phyloP scores from a whole-genome alignment of 257 asterid species.

The Solanum medicagineum region DNA sequence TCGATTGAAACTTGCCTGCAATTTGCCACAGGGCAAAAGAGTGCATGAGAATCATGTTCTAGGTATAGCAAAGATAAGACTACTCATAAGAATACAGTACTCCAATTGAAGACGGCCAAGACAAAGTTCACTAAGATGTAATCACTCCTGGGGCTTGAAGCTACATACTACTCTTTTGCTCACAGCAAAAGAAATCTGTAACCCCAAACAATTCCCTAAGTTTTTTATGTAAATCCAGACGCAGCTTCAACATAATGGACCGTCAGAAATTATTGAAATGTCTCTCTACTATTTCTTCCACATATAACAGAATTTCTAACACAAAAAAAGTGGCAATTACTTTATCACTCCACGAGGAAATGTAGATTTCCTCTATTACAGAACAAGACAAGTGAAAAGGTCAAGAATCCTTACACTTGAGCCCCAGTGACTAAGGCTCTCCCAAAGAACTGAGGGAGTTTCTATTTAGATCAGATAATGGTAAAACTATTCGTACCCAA shows the following conservation, averaged over 20 bases:
- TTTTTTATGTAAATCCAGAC: background rate
- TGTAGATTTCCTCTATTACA: background rate
- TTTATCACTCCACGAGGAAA: background rate
- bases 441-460: background rate
- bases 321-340: background rate
- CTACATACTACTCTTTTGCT: background rate
- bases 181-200: background rate
- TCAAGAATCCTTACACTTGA: background rate
- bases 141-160: background rate
- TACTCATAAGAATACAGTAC: background rate
- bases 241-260: background rate
- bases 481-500: background rate
- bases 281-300: background rate
- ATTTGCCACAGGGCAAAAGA: background rate
- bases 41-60: background rate
- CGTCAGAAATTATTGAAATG: background rate
- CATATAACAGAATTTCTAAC: background rate
- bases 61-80: background rate
- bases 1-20: conserved; percentile 39
- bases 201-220: background rate
- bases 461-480: background rate
- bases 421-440: background rate
- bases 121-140: background rate
- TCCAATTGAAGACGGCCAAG: background rate
- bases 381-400: background rate